A percentile compares a stretch with the other conserved stretches of the same genome.
phyloP scores from a whole-genome alignment of 352 stramenopile species.

The Phytophthora parvispora region DNA sequence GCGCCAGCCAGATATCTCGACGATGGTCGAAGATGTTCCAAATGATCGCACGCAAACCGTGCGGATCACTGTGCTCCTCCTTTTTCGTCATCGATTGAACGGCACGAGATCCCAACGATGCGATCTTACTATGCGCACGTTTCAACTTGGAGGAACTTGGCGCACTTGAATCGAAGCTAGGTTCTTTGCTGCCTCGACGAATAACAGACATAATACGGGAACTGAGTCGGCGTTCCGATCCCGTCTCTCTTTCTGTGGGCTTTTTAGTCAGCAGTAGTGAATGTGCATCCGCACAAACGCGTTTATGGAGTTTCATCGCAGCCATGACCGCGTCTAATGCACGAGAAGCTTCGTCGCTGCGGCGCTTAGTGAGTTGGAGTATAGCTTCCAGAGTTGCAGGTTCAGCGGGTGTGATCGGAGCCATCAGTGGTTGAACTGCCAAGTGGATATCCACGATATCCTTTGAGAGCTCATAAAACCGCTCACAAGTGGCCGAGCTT shows the following conservation, averaged over 20 bases:
- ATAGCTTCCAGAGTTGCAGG: constrained; percentile 1
- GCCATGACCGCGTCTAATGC: constrained; percentile 32
- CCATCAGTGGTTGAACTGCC: constrained; percentile 8
- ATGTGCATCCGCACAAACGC: constrained; percentile 36
- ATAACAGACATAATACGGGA: constrained; percentile 1
- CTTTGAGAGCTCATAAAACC: no score
- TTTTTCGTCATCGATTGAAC: constrained; percentile 17
- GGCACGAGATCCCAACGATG: constrained; percentile 6
- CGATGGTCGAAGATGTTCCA: constrained; percentile 65
- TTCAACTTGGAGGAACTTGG: constrained; percentile 2
- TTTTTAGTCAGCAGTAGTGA: not conserved
- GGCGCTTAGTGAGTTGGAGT: constrained; percentile 25
- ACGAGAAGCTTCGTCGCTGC: constrained; percentile 32
- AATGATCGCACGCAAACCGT: constrained; percentile 39
- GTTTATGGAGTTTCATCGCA: constrained; percentile 43
- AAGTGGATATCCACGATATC: constrained; percentile 19
- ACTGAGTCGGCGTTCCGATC: not conserved
- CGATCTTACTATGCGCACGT: constrained; percentile 30
- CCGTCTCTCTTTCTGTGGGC: not conserved
- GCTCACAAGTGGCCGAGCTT: constrained; percentile 33
- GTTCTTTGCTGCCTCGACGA: not conserved
- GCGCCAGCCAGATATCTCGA: constrained; percentile 30
- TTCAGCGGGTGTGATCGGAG: not conserved
- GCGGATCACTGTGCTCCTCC: constrained; percentile 29
- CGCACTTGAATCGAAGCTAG: not conserved